Evolutionary conservation across 306 rosid genomes (phyloP).

Genomic region (Pachyrhizus erosus): DNA sequence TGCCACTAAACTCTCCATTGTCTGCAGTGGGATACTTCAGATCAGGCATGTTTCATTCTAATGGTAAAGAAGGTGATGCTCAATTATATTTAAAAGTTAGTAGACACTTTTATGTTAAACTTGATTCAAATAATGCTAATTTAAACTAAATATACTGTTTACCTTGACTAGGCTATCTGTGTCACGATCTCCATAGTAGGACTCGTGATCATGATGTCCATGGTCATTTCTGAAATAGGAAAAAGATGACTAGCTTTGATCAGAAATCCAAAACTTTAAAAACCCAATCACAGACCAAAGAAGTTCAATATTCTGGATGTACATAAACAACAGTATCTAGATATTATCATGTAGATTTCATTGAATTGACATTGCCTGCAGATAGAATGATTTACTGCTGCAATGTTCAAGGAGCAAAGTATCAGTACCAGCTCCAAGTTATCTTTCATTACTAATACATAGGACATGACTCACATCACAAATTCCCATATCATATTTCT

Average conservation of each 20-base stretch:
- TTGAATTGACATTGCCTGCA: slow-evolving; percentile 29
- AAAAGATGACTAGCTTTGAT: slow-evolving; percentile 19
- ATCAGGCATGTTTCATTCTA: slow-evolving; percentile 42
- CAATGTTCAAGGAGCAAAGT: slow-evolving; percentile 26
- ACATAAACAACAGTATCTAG: background rate
- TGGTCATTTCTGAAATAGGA: slow-evolving; percentile 73
- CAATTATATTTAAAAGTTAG: slow-evolving; percentile 30
- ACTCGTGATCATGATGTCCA: slow-evolving; percentile 96
- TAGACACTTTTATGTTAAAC: slow-evolving; percentile 25
- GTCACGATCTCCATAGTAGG: slow-evolving; percentile 97
- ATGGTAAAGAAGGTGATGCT: slow-evolving; percentile 5
- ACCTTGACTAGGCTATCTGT: slow-evolving; percentile 90
- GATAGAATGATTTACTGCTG: slow-evolving; percentile 13
- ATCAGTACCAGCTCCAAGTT: background rate
- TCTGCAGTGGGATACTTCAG: slow-evolving; percentile 58
- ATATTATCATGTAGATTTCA: slow-evolving; percentile 30
- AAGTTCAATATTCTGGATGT: slow-evolving; percentile 28
- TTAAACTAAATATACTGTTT: slow-evolving; percentile 33
- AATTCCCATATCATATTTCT: slow-evolving; percentile 2
- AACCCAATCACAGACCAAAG: slow-evolving; percentile 6
- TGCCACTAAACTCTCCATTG: slow-evolving; percentile 81
- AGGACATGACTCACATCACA: slow-evolving; percentile 29
- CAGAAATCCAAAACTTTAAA: slow-evolving; percentile 34
- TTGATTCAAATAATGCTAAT: slow-evolving; percentile 33
- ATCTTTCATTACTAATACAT: slow-evolving; percentile 28